Base-by-base conservation (phyloP, 2,329 filamentous ascomycete genomes). In the Penicillium palitans region DNA sequence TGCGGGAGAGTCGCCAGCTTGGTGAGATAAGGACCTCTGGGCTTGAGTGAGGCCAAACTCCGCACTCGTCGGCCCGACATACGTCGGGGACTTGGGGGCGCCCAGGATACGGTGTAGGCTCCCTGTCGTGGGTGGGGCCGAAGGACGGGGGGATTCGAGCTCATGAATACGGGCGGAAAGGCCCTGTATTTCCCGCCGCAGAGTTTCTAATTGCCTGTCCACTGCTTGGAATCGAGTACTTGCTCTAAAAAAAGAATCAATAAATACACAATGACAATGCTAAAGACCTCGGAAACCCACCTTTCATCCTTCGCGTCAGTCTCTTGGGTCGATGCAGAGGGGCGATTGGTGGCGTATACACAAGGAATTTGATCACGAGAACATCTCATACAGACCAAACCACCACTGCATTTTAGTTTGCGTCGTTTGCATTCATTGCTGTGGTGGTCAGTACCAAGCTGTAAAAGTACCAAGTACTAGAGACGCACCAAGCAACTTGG, bases 381-480 rank as follows among this genome's bases (percentile, higher is more conserved):
- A 67, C 88, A 90, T 57, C 88, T 80, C 59, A 86, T 82, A 64
- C 88, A 90, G 1, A 86, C 84, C 1, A 82, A 84, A 66, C 89
- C 84, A 60, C 88, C 88, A 72, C 89, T 90, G 75, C 87, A 90
- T 73, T 90, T 90, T 68, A 90, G 86, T 73, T 90, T 90, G 58
- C 87, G 84, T n/a, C 87, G 80, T 67, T 90, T 90, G 74, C 87
- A 90, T 70, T 90, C 87, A 68, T 89, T 90, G 66, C 87, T 89
- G 33, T 5, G 42, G 6, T 29, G 8, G 55, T 48, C 35, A 54
- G 44, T 55, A 27, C 19, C 19, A 29, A 12, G 25, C 42, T 27
- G 17, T 29, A 21, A 33, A 2, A 31, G 27, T 10, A 17, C 7
- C n/a, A 25, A 19, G 7, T 4, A n/a, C 35, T 9, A 7, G 8